Evolutionary conservation across 2,329 filamentous ascomycete species (phyloP).

Genomic region (Monosporascus sp.): DNA sequence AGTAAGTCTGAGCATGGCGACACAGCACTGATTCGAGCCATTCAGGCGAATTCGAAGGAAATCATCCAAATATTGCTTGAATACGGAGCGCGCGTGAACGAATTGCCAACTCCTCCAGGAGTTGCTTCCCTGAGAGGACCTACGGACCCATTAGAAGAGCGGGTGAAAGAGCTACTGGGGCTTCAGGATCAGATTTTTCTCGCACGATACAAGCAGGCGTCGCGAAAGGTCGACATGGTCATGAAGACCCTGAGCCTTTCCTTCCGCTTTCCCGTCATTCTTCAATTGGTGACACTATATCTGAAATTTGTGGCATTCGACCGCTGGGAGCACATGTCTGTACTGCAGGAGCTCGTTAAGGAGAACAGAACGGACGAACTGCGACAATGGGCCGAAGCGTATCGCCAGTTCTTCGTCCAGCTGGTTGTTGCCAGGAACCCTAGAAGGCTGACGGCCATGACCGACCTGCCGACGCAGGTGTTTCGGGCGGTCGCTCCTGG

Average conservation of each 20-base stretch:
- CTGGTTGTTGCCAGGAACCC: no score
- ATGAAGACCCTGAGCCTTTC: no score
- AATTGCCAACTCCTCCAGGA: constrained; percentile 13
- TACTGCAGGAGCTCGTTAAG: constrained; percentile 18
- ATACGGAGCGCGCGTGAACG: constrained; percentile 10
- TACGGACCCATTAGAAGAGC: constrained; percentile 14
- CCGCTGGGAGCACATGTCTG: constrained; percentile 15
- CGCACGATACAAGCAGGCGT: no score
- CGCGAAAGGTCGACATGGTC: no score
- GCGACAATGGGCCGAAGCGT: constrained; percentile 13
- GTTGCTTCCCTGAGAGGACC: constrained; percentile 12
- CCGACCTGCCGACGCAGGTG: no score
- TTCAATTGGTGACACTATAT: constrained; percentile 14
- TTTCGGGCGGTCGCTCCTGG: no score
- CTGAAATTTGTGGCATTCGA: constrained; percentile 13
- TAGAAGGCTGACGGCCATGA: no score
- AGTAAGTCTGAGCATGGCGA: background rate
- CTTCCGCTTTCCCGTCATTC: constrained; percentile 7
- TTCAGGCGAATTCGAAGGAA: constrained; percentile 6
- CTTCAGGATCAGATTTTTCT: constrained; percentile 7
- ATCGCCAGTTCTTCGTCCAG: no score
- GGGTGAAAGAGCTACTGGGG: constrained; percentile 15
- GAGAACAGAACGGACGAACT: constrained; percentile 14
- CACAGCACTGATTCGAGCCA: constrained; percentile 1
- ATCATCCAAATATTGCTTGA: constrained; percentile 15